A percentile compares a stretch with the other conserved stretches of the same genome.
These are phyloP conservation scores for Torulaspora quercuum DNA, from an alignment of 805 yeast species.

Conservation along the genomic window DNA sequence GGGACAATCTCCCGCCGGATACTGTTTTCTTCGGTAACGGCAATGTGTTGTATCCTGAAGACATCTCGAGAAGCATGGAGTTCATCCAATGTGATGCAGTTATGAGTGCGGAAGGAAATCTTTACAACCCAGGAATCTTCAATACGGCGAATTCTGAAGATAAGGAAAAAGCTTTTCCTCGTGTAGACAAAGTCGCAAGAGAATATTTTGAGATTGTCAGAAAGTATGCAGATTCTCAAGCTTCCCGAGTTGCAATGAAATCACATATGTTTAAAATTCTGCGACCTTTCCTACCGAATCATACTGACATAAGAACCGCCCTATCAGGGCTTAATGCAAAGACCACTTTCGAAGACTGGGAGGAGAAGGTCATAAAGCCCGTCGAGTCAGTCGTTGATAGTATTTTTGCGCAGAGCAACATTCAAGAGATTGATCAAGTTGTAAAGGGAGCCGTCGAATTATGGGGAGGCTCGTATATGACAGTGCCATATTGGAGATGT, in stretches of 20 bases:
- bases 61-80: constrained; percentile 63
- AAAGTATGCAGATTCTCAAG: constrained; percentile 42
- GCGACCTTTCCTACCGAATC: constrained; percentile 71
- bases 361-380: constrained; percentile 49
- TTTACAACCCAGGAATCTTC: constrained; percentile 91
- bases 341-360: constrained; percentile 48
- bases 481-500: constrained; percentile 91
- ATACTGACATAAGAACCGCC: constrained; percentile 72
- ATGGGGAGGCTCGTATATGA: constrained; percentile 82
- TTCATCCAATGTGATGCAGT: constrained; percentile 78
- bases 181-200: constrained; percentile 77
- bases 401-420: constrained; percentile 51
- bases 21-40: constrained; percentile 95
- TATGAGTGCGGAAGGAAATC: constrained; percentile 96
- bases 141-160: constrained; percentile 40
- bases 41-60: constrained; percentile 85
- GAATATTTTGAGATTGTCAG: constrained; percentile 86
- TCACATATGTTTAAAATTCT: constrained; percentile 86
- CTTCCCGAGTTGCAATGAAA: constrained; percentile 81
- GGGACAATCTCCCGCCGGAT: constrained; percentile 72
- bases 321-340: constrained; percentile 54
- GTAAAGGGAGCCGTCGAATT: constrained; percentile 50
- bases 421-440: constrained; percentile 54
- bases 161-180: constrained; percentile 66
- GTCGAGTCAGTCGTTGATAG: constrained; percentile 66